Evolutionary conservation across 2,329 filamentous ascomycete genomes (phyloP), one percentile per base, ranked within the genome.

Genomic region (Myriosclerotinia scirpicola): DNA sequence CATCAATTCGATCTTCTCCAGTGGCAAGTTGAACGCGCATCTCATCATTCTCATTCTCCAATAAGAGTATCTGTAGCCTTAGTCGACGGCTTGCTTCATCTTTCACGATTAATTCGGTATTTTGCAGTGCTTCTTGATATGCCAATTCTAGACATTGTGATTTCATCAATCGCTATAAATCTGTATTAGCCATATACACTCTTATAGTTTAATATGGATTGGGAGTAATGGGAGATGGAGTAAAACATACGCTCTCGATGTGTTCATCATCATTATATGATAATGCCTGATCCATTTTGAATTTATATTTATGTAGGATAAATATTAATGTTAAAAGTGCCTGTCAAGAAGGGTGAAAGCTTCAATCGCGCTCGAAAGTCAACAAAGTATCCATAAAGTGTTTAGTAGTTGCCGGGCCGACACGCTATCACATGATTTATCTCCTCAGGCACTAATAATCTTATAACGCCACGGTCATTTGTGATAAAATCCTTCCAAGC

Each of bases 1-100:
- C 77, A 70, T 85, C 84, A 61, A 89, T 83, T 54, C 85, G 83
- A 62, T 85, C 81, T 62, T 90, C 85, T 71, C 85, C 84, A 50
- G 85, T 79, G 5, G 81, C 78, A 22, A 93, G 77, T 69, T 89
- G 83, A 54, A 87, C 84, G 70, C 86, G 85, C 38, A 97, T 78
- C 12, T 85, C 82, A 58, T 88, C 85, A 70, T 89, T 91, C 69
- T 96, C 90, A 70, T 93, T 87, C 69, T 88, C 83, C n/a, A 91
- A 80, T n/a, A 93, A 78, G 64, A 93, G 79, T 65, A 88, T 82
- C 69, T 88, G 85, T 68, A 94, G 82, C 71, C 87, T 87, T 63
- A 92, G 78, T 70, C 88, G 84, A 58, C 93, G 87, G 50, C 86
- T 82, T 68, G 89, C 86, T 77, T 98, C 93, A 70, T 92, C 87